phyloP scores from a whole-genome alignment of 2,329 filamentous ascomycete genomes.

The Parascedosporium putredinis region DNA sequence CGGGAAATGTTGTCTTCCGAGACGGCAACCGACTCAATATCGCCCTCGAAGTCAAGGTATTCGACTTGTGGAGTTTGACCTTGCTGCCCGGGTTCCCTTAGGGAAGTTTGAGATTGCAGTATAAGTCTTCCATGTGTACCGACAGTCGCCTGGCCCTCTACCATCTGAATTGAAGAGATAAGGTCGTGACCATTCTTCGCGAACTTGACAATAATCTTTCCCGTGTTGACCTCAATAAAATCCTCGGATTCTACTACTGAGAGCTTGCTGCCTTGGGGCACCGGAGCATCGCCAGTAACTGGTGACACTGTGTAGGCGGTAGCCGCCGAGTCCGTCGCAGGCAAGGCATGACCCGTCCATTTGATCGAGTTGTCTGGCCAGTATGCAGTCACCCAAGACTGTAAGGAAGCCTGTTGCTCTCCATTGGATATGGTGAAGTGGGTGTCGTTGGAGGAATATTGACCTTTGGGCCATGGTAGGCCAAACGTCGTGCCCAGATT shows the following conservation, averaged over 20 bases:
- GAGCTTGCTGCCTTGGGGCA: background rate
- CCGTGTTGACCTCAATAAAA: slow-evolving; percentile 30
- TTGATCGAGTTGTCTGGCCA: slow-evolving; percentile 53
- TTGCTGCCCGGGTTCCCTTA: slow-evolving; percentile 27
- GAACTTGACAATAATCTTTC: slow-evolving; percentile 30
- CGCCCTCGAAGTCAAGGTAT: slow-evolving; percentile 36
- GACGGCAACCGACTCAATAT: slow-evolving; percentile 39
- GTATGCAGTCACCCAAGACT: slow-evolving; percentile 48
- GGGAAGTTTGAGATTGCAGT: slow-evolving; percentile 38
- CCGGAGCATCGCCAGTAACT: background rate
- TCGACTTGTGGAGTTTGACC: slow-evolving; percentile 22
- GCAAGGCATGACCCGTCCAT: slow-evolving; percentile 49
- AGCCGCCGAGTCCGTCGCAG: slow-evolving; percentile 26
- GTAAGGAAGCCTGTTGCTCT: slow-evolving; percentile 14
- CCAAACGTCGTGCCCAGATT: slow-evolving; percentile 31
- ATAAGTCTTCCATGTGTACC: slow-evolving; percentile 39
- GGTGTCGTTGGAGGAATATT: slow-evolving; percentile 24
- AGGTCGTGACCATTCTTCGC: slow-evolving; percentile 30
- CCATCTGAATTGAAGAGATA: slow-evolving; percentile 27
- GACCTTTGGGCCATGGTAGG: slow-evolving; percentile 31
- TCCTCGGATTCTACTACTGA: slow-evolving; percentile 15
- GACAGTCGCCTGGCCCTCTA: slow-evolving; percentile 27
- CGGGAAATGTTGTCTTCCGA: slow-evolving; percentile 29
- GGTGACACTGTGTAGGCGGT: slow-evolving; percentile 29
- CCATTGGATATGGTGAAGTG: slow-evolving; percentile 22